Percentiles rank a stretch among this genome's conserved stretches.
Evolutionary conservation across 2,329 filamentous ascomycete genomes (phyloP).

Genomic region (Herpotrichia juniperi): DNA sequence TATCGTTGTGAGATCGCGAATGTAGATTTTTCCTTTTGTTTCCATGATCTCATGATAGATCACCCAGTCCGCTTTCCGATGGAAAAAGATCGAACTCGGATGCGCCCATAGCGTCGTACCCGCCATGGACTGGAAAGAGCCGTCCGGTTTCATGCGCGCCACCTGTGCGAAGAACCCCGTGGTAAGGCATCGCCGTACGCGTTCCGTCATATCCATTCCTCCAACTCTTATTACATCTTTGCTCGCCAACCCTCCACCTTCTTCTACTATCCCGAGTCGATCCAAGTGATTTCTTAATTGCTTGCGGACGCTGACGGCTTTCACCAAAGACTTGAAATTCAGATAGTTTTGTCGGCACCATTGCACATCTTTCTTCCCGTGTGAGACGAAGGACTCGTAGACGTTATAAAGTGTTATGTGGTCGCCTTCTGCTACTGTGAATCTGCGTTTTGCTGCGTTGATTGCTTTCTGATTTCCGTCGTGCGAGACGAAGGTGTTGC

Average conservation of each 20-base stretch:
- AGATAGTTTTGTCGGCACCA: conserved; percentile 89
- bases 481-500: conserved; percentile 81
- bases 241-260: conserved; percentile 62
- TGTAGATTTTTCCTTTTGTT: conserved; percentile 85
- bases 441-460: conserved; percentile 77
- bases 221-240: conserved; percentile 46
- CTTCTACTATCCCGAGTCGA: conserved; percentile 72
- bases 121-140: conserved; percentile 84
- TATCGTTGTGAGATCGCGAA: conserved; percentile 90
- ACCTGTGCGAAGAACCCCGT: conserved; percentile 92
- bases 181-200: conserved; percentile 83
- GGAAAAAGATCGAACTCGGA: conserved; percentile 93
- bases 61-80: conserved; percentile 95
- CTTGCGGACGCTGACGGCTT: conserved; percentile 82
- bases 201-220: conserved; percentile 65
- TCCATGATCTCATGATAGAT: conserved; percentile 94
- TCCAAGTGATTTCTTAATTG: conserved; percentile 89
- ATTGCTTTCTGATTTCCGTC: conserved; percentile 77
- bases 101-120: conserved; percentile 84
- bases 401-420: conserved; percentile 91
- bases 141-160: conserved; percentile 91
- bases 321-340: conserved; percentile 83
- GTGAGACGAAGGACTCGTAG: conserved; percentile 86
- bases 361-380: conserved; percentile 78
- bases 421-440: conserved; percentile 92